phyloP scores from a whole-genome alignment of 2,329 filamentous ascomycete species.

The Fusarium sp. region DNA sequence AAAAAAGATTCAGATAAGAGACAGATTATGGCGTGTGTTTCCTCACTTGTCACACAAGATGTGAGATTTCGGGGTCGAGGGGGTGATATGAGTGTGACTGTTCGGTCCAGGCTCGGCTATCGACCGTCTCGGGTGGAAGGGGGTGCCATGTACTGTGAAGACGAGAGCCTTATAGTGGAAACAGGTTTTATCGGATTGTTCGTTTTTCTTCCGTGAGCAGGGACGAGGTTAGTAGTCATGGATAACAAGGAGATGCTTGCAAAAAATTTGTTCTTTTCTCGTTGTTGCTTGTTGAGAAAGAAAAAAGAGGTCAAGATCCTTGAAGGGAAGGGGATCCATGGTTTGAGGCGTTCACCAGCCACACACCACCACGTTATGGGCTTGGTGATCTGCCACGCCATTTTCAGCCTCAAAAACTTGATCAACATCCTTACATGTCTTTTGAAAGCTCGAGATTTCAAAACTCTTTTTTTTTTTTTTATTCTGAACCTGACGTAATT shows the following conservation, averaged over 20 bases:
- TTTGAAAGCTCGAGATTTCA: background rate
- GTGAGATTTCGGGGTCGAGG: conserved; percentile 11
- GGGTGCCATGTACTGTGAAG: background rate
- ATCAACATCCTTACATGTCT: background rate
- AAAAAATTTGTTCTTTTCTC: background rate
- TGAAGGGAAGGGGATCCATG: background rate
- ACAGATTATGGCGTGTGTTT: background rate
- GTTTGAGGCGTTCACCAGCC: background rate
- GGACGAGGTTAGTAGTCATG: background rate
- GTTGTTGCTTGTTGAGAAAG: background rate
- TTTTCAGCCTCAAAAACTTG: conserved; percentile 14
- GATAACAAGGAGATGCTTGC: background rate
- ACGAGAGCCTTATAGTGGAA: background rate
- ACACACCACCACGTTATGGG: background rate
- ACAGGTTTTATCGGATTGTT: background rate
- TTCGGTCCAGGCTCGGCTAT: conserved; percentile 43
- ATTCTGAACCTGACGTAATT: background rate
- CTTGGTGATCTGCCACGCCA: conserved; percentile 22
- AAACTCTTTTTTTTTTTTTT: background rate
- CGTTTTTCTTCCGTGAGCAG: background rate
- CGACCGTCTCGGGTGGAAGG: conserved; percentile 37
- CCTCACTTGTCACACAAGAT: background rate
- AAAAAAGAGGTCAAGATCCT: background rate
- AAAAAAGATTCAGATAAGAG: background rate
- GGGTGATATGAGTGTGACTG: conserved; percentile 23